phyloP scores from a whole-genome alignment of 164 flowering plant species.

The Stephania yunnanensis region DNA sequence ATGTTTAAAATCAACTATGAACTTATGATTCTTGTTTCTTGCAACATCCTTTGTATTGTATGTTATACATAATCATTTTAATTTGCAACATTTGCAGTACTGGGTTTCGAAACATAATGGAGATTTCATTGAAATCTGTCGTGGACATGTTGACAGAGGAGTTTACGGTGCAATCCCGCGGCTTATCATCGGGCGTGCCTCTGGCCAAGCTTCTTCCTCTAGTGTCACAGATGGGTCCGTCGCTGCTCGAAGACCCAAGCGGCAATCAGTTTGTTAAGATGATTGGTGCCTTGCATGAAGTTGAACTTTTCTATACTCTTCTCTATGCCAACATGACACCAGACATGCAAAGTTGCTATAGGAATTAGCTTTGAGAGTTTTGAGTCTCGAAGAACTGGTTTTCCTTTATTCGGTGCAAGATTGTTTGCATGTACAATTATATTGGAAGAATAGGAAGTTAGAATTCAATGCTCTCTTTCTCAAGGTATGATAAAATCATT shows the following conservation, averaged over 20 bases:
- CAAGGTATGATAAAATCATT: too few relatives aligned
- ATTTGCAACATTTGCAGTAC: constrained; percentile 33
- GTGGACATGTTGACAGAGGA: constrained; percentile 53
- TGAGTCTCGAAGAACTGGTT: too few relatives aligned
- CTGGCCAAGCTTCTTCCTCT: constrained; percentile 67
- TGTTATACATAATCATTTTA: not conserved
- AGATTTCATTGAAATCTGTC: constrained; percentile 48
- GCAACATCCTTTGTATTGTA: too few relatives aligned
- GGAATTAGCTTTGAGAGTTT: too few relatives aligned
- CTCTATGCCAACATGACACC: constrained; percentile 58
- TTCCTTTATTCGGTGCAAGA: too few relatives aligned
- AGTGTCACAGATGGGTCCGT: constrained; percentile 44
- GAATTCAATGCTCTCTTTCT: too few relatives aligned
- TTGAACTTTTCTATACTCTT: constrained; percentile 73
- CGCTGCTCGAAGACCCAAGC: constrained; percentile 55
- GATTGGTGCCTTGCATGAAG: constrained; percentile 53
- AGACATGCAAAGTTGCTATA: not conserved
- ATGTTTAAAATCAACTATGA: too few relatives aligned
- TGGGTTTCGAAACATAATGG: constrained; percentile 54
- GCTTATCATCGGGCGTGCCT: constrained; percentile 39
- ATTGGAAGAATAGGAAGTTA: too few relatives aligned
- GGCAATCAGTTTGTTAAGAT: constrained; percentile 43
- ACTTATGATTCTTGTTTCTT: too few relatives aligned
- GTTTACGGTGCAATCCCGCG: constrained; percentile 27
- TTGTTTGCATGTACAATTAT: too few relatives aligned